Percentiles rank a stretch among this genome's conserved stretches.
These are phyloP conservation scores for Fusarium setosum DNA, from an alignment of 2,329 filamentous ascomycete species.

Conservation along the genomic window DNA sequence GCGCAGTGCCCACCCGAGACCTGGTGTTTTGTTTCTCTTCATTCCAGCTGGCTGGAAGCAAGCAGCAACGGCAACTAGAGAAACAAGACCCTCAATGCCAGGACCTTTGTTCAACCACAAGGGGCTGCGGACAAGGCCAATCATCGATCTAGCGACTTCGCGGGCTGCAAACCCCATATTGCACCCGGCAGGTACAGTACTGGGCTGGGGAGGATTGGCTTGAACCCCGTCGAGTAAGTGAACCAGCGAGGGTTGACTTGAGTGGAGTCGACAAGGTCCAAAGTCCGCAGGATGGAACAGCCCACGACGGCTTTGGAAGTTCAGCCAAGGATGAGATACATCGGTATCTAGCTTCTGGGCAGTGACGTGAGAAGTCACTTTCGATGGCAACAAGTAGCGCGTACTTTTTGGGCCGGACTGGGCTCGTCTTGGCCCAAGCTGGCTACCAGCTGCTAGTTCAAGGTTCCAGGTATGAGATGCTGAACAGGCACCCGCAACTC, in stretches of 20 bases:
- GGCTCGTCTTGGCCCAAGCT: slow-evolving; percentile 31
- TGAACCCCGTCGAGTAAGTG: slow-evolving; percentile 10
- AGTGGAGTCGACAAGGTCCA: slow-evolving; percentile 20
- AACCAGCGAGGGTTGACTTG: slow-evolving; percentile 24
- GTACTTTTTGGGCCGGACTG: slow-evolving; percentile 6
- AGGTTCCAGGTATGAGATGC: slow-evolving; percentile 28
- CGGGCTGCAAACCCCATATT: slow-evolving; percentile 1
- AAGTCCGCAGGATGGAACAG: slow-evolving; percentile 28
- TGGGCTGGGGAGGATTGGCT: not conserved
- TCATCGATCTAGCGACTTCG: not conserved
- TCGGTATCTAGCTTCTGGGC: slow-evolving; percentile 21
- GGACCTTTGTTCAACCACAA: slow-evolving; percentile 3
- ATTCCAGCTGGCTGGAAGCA: slow-evolving; percentile 18
- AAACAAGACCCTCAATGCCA: slow-evolving; percentile 11
- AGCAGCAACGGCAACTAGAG: slow-evolving; percentile 5
- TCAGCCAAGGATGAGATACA: slow-evolving; percentile 6
- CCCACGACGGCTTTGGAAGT: slow-evolving; percentile 22
- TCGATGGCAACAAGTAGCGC: slow-evolving; percentile 23
- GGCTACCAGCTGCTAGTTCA: slow-evolving; percentile 35
- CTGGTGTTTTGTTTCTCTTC: slow-evolving; percentile 24
- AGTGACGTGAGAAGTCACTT: slow-evolving; percentile 26
- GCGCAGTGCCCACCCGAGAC: slow-evolving; percentile 20
- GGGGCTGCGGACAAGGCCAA: not conserved
- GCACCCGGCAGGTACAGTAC: slow-evolving; percentile 3
- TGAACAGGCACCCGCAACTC: slow-evolving; percentile 10